Base-by-base conservation (phyloP, 768 basidiomycete species). In the Lentinula edodes region DNA sequence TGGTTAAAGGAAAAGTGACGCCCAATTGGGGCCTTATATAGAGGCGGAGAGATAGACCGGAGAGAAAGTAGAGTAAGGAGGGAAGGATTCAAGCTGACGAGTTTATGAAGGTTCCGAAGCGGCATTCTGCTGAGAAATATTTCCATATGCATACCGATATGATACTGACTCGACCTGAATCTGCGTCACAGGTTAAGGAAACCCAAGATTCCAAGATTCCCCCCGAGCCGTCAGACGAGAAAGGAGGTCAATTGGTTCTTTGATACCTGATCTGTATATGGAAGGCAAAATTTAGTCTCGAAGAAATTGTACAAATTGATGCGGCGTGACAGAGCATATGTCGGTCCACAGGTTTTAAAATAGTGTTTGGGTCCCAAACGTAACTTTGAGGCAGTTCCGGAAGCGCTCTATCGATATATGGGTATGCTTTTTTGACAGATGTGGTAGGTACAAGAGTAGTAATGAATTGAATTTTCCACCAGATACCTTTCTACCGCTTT, bases 111-210 rank as follows among this genome's bases (percentile, higher is more conserved):
- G 43, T 62, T 66, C 65, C 62, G 66, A 69, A 61, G 52, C 51
- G 51, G 51, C 51, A 52, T 52, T 52, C 32, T 52, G 32, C 16
- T 13, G 48, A 48, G 23, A 23, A 52, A 52, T 52, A 62, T 41
- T 54, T 45, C 62, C 38, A 38, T 42, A 38, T 41, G 36, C 15
- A 42, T 16, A 8, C 16, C 18, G 10, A 43, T 56, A 58, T 58
- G 56, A 58, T 58, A 58, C 38, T 81, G 79, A 80, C 79, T 81
- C 76, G 73, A 65, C 63, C 69, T 69, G 53, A 54, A 54, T 54
- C 53, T n/a, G 72, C 74, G 72, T 75, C 70, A 73, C 65, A 66
- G 62, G 63, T 62, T 59, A 41, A 52, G 58, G 52, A 43, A 59
- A 46, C 41, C 52, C 60, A 66, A 36, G 41, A 59, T 34, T 52